Percentiles rank a stretch among this genome's conserved stretches.
Evolutionary conservation across 1,139 yeast species (phyloP).

Genomic region (Yamadazyma epiphylla): DNA sequence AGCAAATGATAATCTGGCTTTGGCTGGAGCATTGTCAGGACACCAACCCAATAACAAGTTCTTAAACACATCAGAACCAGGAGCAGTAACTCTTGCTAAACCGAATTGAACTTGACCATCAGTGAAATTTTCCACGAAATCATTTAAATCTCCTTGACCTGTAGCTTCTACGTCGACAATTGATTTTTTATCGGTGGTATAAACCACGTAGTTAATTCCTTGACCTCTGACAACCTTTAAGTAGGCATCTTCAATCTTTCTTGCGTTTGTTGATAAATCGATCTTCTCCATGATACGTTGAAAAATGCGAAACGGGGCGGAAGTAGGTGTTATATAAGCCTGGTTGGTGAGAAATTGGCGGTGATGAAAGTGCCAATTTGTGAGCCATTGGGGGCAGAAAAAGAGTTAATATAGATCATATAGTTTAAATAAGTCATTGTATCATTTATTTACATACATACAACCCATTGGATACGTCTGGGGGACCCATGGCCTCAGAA

Average conservation of each 20-base stretch:
- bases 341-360: too few species aligned
- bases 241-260: constrained; percentile 59
- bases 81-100: constrained; percentile 80
- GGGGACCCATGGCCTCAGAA: too few species aligned
- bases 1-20: constrained; percentile 70
- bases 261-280: constrained; percentile 55
- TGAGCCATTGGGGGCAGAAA: too few species aligned
- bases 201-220: constrained; percentile 56
- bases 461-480: too few species aligned
- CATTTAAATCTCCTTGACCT: constrained; percentile 66
- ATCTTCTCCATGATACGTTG: constrained; percentile 54
- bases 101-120: constrained; percentile 93
- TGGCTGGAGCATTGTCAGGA: constrained; percentile 80
- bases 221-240: constrained; percentile 62
- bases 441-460: too few species aligned
- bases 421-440: too few species aligned
- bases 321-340: constrained; percentile 1
- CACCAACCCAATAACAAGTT: constrained; percentile 90
- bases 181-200: constrained; percentile 56
- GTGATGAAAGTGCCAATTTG: background rate
- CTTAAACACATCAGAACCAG: constrained; percentile 85
- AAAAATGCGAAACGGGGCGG: too few species aligned
- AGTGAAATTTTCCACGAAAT: constrained; percentile 75
- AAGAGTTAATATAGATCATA: too few species aligned
- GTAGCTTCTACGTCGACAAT: constrained; percentile 55